Percentiles rank a stretch among this genome's conserved stretches.
phyloP scores from a whole-genome alignment of 768 basidiomycete species.

The Psilocybe azurescens region DNA sequence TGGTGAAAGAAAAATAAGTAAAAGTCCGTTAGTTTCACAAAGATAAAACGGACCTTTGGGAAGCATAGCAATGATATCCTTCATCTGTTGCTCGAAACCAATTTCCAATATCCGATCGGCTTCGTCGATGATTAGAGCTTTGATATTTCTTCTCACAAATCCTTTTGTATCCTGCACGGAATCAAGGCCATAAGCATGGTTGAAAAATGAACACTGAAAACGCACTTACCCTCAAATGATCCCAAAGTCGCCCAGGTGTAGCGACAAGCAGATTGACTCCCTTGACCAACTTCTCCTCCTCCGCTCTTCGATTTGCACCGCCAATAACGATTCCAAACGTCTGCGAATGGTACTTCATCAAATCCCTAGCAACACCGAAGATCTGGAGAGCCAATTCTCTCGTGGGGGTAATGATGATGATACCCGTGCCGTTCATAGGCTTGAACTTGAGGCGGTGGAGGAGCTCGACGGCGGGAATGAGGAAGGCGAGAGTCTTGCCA shows the following conservation, averaged over 20 bases:
- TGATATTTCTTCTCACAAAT: slow-evolving; percentile 94
- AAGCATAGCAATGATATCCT: slow-evolving; percentile 89
- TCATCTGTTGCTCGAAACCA: slow-evolving; percentile 99
- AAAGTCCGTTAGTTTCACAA: too few relatives aligned
- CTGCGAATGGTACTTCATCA: slow-evolving; percentile 95
- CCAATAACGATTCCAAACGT: slow-evolving; percentile 98
- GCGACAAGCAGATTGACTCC: slow-evolving; percentile 97
- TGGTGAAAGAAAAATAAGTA: too few relatives aligned
- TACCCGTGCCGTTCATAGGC: slow-evolving; percentile 96
- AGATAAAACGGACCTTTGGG: slow-evolving; percentile 95
- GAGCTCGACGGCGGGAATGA: slow-evolving; percentile 92
- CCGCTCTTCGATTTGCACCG: slow-evolving; percentile 93
- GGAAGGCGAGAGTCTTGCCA: slow-evolving; percentile 97
- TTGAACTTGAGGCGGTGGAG: slow-evolving; percentile 95
- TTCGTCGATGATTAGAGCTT: slow-evolving; percentile 96
- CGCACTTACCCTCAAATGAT: slow-evolving; percentile 86
- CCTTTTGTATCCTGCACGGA: slow-evolving; percentile 89
- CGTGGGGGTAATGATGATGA: slow-evolving; percentile 96
- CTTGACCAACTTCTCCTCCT: slow-evolving; percentile 92
- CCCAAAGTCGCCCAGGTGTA: slow-evolving; percentile 92
- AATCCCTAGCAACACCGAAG: slow-evolving; percentile 95
- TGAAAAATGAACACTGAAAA: not conserved
- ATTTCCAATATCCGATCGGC: slow-evolving; percentile 97
- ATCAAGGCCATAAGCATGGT: not conserved
- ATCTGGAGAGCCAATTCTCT: slow-evolving; percentile 97